Evolutionary conservation across 2,329 filamentous ascomycete genomes (phyloP).

Genomic region (Dryadomyces quercivorus): DNA sequence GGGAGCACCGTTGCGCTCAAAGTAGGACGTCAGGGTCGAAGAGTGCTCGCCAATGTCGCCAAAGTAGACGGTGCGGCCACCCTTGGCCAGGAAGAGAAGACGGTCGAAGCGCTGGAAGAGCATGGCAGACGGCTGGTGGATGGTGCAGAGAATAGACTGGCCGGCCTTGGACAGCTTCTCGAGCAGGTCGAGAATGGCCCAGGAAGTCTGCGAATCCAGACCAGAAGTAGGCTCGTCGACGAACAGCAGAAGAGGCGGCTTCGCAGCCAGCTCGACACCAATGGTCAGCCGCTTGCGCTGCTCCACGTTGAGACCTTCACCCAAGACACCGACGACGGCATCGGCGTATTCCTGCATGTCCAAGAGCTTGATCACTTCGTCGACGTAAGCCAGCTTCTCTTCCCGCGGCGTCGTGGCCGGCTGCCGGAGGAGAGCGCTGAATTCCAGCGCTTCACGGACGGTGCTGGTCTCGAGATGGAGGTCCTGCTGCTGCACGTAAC

Average conservation of each 20-base stretch:
- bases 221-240: constrained; percentile 91
- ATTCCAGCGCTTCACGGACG: constrained; percentile 75
- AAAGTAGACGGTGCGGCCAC: background rate
- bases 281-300: constrained; percentile 67
- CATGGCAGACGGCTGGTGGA: constrained; percentile 3
- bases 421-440: constrained; percentile 76
- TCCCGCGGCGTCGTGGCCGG: constrained; percentile 57
- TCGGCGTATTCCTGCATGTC: constrained; percentile 87
- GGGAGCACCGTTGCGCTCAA: background rate
- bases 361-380: constrained; percentile 83
- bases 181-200: constrained; percentile 70
- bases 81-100: background rate
- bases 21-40: background rate
- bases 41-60: background rate
- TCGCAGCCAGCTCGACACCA: constrained; percentile 88
- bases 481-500: constrained; percentile 88
- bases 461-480: constrained; percentile 74
- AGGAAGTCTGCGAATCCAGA: constrained; percentile 84
- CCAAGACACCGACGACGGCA: constrained; percentile 79
- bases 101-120: background rate
- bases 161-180: constrained; percentile 18
- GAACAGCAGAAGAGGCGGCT: constrained; percentile 71
- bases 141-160: constrained; percentile 1
- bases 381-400: constrained; percentile 79
- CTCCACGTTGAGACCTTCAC: constrained; percentile 67